phyloP scores from a whole-genome alignment of 257 asterid species.

The Fraxinus cuspidata region DNA sequence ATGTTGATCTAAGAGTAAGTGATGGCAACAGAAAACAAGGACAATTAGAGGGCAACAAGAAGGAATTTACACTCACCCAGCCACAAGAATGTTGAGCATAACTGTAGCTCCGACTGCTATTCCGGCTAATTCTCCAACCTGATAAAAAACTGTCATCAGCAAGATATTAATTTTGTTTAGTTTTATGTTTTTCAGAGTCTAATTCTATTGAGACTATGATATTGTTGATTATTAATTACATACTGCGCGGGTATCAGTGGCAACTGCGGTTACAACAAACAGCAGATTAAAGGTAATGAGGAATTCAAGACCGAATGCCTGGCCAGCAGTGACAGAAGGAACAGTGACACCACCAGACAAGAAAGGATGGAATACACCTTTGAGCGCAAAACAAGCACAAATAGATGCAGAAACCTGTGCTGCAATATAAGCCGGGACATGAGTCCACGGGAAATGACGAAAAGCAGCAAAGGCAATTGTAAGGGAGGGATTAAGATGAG shows the following conservation, averaged over 20 bases:
- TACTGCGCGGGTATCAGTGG: conserved; percentile 93
- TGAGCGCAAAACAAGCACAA: conserved; percentile 87
- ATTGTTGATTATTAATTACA: conserved; percentile 14
- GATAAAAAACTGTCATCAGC: background rate
- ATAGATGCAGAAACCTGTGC: conserved; percentile 89
- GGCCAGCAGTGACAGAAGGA: conserved; percentile 73
- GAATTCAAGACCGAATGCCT: conserved; percentile 91
- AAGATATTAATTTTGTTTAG: background rate
- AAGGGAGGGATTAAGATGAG: conserved; percentile 85
- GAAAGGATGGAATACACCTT: conserved; percentile 78
- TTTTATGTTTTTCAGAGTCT: background rate
- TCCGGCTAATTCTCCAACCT: conserved; percentile 75
- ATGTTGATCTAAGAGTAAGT: background rate
- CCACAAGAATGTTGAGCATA: conserved; percentile 82
- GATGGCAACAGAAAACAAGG: background rate
- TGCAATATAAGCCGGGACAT: conserved; percentile 81
- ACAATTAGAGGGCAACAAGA: background rate
- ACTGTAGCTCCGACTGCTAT: conserved; percentile 92
- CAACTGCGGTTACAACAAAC: conserved; percentile 88
- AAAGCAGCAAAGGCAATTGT: conserved; percentile 87
- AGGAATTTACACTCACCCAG: conserved; percentile 58
- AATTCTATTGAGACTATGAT: background rate
- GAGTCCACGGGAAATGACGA: conserved; percentile 91
- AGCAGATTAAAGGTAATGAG: conserved; percentile 77
- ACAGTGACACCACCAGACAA: conserved; percentile 84